Percentiles rank a stretch among this genome's conserved stretches.
Evolutionary conservation across 805 yeast species (phyloP).

Genomic region (Diddensiella transvaalensis): DNA sequence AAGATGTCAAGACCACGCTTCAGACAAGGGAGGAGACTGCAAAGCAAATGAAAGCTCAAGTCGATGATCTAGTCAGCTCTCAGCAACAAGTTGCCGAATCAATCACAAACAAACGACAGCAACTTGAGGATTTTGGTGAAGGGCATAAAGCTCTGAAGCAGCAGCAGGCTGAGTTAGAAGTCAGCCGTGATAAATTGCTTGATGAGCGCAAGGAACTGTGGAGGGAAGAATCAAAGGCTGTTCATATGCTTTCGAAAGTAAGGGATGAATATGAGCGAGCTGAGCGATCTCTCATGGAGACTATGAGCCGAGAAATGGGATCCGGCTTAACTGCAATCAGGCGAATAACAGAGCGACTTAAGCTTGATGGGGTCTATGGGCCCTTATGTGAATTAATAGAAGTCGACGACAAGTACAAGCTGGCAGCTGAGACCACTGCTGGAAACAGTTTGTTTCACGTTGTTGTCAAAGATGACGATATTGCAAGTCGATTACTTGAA

Average conservation of each 20-base stretch:
- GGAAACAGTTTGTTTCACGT: conserved; percentile 83
- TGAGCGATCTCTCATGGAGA: conserved; percentile 59
- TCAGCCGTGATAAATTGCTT: conserved; percentile 36
- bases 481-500: conserved; percentile 76
- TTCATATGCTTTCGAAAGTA: conserved; percentile 53
- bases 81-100: conserved; percentile 18
- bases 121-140: conserved; percentile 22
- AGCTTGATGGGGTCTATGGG: conserved; percentile 62
- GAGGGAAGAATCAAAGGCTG: conserved; percentile 71
- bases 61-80: conserved; percentile 16
- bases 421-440: conserved; percentile 86
- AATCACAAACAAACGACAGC: conserved; percentile 13
- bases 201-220: conserved; percentile 71
- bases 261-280: conserved; percentile 53
- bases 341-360: conserved; percentile 56
- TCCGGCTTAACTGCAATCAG: conserved; percentile 66
- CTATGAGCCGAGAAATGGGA: conserved; percentile 33
- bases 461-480: conserved; percentile 82
- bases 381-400: conserved; percentile 79
- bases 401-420: conserved; percentile 76
- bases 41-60: conserved; percentile 25
- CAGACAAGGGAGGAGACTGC: conserved; percentile 30
- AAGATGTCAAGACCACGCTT: conserved; percentile 34
- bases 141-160: conserved; percentile 16
- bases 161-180: conserved; percentile 18